Conservation (phyloP, 2,329 filamentous ascomycete species). For the Verticillium nubilum region DNA sequence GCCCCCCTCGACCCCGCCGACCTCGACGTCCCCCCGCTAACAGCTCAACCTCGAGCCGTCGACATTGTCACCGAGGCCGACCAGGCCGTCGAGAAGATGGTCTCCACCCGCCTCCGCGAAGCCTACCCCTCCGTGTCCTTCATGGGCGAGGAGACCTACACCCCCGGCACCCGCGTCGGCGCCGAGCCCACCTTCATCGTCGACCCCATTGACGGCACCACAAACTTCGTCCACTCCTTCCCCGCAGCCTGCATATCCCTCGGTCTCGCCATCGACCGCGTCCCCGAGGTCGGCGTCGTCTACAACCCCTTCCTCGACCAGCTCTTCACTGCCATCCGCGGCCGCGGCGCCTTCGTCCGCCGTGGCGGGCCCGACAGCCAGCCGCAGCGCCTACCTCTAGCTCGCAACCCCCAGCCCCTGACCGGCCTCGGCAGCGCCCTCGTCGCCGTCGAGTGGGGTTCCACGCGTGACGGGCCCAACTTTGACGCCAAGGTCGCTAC, state of each 20-base stretch:
- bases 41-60: slow-evolving; percentile 39
- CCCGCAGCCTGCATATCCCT: slow-evolving; percentile 73
- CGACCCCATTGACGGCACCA: slow-evolving; percentile 78
- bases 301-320: slow-evolving; percentile 72
- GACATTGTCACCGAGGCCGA: slow-evolving; percentile 67
- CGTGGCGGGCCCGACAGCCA: slow-evolving; percentile 29
- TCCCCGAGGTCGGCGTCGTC: slow-evolving; percentile 65
- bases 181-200: slow-evolving; percentile 70
- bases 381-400: slow-evolving; percentile 33
- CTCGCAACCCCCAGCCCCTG: slow-evolving; percentile 47
- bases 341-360: slow-evolving; percentile 58
- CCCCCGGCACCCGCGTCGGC: slow-evolving; percentile 58
- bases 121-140: slow-evolving; percentile 56
- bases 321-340: slow-evolving; percentile 64
- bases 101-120: slow-evolving; percentile 44
- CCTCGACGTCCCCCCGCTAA: not conserved
- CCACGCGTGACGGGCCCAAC: slow-evolving; percentile 61
- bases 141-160: slow-evolving; percentile 74
- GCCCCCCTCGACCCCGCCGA: not conserved
- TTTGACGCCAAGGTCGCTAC: slow-evolving; percentile 64
- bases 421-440: slow-evolving; percentile 56
- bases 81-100: slow-evolving; percentile 59
- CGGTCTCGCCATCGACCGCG: slow-evolving; percentile 58
- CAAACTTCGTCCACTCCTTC: slow-evolving; percentile 75
- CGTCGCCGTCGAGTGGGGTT: slow-evolving; percentile 70